Evolutionary conservation across 805 yeast genomes (phyloP).

Genomic region (Priceomyces carsonii): DNA sequence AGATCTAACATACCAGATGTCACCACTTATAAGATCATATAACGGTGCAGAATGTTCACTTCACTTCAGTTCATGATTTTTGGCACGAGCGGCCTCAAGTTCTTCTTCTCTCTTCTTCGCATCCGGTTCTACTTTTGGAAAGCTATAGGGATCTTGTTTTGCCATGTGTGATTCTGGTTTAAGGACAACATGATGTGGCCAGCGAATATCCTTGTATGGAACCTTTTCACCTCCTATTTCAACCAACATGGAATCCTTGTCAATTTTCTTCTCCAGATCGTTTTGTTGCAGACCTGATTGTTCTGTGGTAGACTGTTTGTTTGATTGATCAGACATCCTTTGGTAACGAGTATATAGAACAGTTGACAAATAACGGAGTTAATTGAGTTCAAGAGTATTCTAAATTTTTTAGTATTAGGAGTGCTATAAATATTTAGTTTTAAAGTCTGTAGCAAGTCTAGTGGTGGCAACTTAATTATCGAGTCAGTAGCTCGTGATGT

Average conservation of each 20-base stretch:
- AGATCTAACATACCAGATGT: no score
- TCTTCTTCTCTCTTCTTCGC: constrained; percentile 30
- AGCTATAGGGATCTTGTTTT: constrained; percentile 18
- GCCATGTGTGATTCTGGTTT: constrained; percentile 27
- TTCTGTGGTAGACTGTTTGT: constrained; percentile 1
- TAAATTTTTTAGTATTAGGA: no score
- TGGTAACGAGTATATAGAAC: not conserved
- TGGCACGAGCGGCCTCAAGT: constrained; percentile 10
- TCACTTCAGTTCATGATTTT: constrained; percentile 2
- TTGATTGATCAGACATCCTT: not conserved
- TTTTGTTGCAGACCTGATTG: not conserved
- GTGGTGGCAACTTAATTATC: constrained; percentile 1
- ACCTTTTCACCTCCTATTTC: constrained; percentile 38
- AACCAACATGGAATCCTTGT: constrained; percentile 11
- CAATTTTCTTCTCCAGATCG: not conserved
- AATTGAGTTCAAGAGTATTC: no score
- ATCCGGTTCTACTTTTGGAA: constrained; percentile 35
- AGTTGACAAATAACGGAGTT: no score
- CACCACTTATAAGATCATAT: no score
- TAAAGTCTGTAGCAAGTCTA: no score
- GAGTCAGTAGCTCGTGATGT: not conserved
- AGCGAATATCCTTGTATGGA: constrained; percentile 36
- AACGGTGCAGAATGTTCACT: not conserved
- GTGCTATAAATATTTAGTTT: no score
- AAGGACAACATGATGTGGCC: constrained; percentile 37